Evolutionary conservation across 139 green algal species (phyloP), one percentile per base, ranked within the genome.

Genomic region (Asterochloris sp.): DNA sequence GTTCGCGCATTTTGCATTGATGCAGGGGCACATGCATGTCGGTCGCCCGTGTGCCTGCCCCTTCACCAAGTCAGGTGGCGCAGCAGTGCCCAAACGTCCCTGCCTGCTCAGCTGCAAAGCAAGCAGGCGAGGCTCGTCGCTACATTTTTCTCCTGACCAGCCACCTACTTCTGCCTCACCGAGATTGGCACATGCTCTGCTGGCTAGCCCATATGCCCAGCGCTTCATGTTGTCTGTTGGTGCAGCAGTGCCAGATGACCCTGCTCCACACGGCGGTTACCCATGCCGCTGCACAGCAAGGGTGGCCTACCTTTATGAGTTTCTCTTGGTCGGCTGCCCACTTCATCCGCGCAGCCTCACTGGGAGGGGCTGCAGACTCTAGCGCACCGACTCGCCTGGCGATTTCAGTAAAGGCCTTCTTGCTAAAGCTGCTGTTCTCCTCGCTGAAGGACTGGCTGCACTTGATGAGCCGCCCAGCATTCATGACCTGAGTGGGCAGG

Each of bases 371-470:
- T 15, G 73, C 78, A 63, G 79, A 27, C 29, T 88, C 85, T 15
- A 88, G 12, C 9, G 23, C 19, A 13, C n/a, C 21, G 67, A 87
- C 67, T 12, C 79, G 78, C 24, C 61, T 28, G 16, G 21, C 12
- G 62, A 78, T 29, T n/a, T 80, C 78, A 11, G 69, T 47, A 12
- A 74, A 16, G 21, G 66, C 71, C 68, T 84, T 62, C 1, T 82
- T 78, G 66, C 80, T 74, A 13, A 67, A 47, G 0, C 63, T 29
- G 19, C 80, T 78, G 38, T 82, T 66, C 38, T 84, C 78, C 75
- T 88, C 81, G 23, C 78, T 74, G 85, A 79, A 86, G 62, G 83
- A 78, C 82, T 88, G 85, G 11, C 79, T 76, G 74, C 74, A 82
- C 29, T 74, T 74, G 11, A 84, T 63, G 11, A 88, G 83, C 0